Evolutionary conservation across 768 basidiomycete genomes (phyloP).

Genomic region (Lactarius vividus): DNA sequence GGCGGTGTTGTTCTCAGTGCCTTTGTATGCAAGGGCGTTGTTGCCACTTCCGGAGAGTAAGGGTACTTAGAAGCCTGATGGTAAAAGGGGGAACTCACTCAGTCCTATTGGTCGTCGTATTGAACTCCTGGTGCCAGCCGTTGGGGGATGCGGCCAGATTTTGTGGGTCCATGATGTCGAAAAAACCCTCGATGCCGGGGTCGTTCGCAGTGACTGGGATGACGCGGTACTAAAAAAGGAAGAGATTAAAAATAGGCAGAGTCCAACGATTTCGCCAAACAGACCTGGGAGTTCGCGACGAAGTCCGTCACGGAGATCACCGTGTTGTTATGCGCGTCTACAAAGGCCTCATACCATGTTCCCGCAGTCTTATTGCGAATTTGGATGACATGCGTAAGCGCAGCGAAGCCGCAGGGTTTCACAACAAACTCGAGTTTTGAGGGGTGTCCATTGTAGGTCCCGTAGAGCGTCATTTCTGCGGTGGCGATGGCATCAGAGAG

Average conservation of each 20-base stretch:
- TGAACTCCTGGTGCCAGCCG: conserved; percentile 51
- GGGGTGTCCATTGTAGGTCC: conserved; percentile 42
- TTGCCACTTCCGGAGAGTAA: conserved; percentile 34
- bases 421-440: conserved; percentile 42
- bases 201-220: conserved; percentile 43
- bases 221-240: conserved; percentile 41
- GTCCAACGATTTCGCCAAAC: conserved; percentile 15
- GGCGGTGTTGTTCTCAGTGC: conserved; percentile 34
- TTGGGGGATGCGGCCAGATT: conserved; percentile 53
- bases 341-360: conserved; percentile 56
- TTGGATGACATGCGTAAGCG: conserved; percentile 43
- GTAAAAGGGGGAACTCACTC: conserved; percentile 15
- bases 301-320: conserved; percentile 53
- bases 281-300: conserved; percentile 43
- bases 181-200: conserved; percentile 45
- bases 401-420: conserved; percentile 39
- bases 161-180: conserved; percentile 50
- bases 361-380: conserved; percentile 42
- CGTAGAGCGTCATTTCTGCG: conserved; percentile 40
- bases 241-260: not conserved
- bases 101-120: conserved; percentile 37
- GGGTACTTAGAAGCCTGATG: not conserved
- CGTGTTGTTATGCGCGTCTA: conserved; percentile 55
- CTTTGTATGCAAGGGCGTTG: conserved; percentile 39
- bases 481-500: conserved; percentile 37